Evolutionary conservation across 2,329 filamentous ascomycete genomes (phyloP).

Genomic region (Alternaria sp.): DNA sequence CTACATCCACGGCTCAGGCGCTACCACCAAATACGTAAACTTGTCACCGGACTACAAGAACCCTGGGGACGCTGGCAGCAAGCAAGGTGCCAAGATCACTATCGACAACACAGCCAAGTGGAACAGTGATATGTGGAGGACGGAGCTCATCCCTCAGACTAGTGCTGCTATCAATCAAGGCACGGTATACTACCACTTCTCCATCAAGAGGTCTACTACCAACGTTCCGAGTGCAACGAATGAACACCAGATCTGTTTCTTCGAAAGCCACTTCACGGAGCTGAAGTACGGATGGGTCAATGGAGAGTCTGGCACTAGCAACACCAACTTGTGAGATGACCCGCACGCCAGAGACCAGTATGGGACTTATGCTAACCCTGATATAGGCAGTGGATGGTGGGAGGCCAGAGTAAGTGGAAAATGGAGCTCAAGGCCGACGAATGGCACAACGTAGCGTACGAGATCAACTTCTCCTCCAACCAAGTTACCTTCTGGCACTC

Average conservation of each 20-base stretch:
- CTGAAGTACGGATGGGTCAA: slow-evolving; percentile 72
- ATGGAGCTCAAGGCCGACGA: slow-evolving; percentile 67
- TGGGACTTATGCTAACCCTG: neutral
- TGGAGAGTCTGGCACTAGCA: slow-evolving; percentile 59
- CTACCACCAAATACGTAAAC: slow-evolving; percentile 68
- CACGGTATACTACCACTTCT: slow-evolving; percentile 77
- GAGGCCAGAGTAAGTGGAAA: slow-evolving; percentile 69
- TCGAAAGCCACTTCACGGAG: slow-evolving; percentile 78
- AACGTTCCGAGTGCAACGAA: slow-evolving; percentile 69
- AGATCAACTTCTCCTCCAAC: slow-evolving; percentile 71
- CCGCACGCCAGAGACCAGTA: too few species aligned
- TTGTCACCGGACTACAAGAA: slow-evolving; percentile 70
- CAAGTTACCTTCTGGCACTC: slow-evolving; percentile 76
- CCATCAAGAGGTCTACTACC: slow-evolving; percentile 65
- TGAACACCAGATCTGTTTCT: slow-evolving; percentile 72
- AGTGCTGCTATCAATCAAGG: slow-evolving; percentile 70
- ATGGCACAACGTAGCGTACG: slow-evolving; percentile 80
- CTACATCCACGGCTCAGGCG: slow-evolving; percentile 73
- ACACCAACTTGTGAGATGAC: slow-evolving; percentile 57
- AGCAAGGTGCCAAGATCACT: slow-evolving; percentile 73
- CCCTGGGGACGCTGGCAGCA: slow-evolving; percentile 67
- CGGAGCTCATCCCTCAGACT: slow-evolving; percentile 77
- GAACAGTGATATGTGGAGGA: slow-evolving; percentile 79
- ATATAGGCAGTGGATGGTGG: slow-evolving; percentile 67
- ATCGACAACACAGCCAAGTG: slow-evolving; percentile 71